These are phyloP conservation scores for Hypoxylon crocopeplum DNA, from an alignment of 495 filamentous ascomycete genomes.

Conservation along the genomic window DNA sequence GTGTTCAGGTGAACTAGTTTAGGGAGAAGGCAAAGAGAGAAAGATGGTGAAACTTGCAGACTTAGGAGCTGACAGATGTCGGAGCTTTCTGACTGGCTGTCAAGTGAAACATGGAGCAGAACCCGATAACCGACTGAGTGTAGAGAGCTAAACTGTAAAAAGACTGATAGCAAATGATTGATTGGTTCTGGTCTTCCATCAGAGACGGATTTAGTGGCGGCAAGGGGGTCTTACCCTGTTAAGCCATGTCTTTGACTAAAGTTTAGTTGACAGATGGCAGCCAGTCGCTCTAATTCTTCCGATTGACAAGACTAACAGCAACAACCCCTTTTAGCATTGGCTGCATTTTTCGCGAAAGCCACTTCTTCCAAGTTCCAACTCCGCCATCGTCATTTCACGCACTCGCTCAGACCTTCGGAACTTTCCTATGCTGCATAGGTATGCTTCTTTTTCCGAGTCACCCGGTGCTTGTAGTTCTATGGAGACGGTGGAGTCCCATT, in stretches of 20 bases:
- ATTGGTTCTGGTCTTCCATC: neutral
- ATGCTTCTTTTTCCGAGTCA: slow-evolving; percentile 5
- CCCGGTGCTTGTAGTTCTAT: neutral
- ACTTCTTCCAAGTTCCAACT: neutral
- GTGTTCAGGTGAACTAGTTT: neutral
- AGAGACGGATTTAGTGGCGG: slow-evolving; percentile 1
- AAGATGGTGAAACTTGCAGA: slow-evolving; percentile 16
- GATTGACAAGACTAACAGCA: slow-evolving; percentile 1
- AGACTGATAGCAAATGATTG: neutral
- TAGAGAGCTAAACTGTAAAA: neutral
- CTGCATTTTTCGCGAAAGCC: too few relatives aligned
- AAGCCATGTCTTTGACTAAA: neutral
- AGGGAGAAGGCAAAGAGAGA: neutral
- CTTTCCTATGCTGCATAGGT: neutral
- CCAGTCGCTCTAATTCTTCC: neutral
- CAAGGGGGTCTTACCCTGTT: slow-evolving; percentile 6
- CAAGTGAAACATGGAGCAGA: slow-evolving; percentile 20
- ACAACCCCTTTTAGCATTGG: too few relatives aligned
- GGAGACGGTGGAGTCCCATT: neutral
- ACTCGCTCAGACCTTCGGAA: slow-evolving; percentile 8
- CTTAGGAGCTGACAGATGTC: slow-evolving; percentile 3
- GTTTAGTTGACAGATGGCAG: slow-evolving; percentile 13
- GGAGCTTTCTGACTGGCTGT: slow-evolving; percentile 10
- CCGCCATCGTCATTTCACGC: neutral
- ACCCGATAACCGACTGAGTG: neutral